Evolutionary conservation across 352 stramenopile genomes (phyloP), one percentile per base, ranked within the genome.

Genomic region (Phytophthora cactorum): DNA sequence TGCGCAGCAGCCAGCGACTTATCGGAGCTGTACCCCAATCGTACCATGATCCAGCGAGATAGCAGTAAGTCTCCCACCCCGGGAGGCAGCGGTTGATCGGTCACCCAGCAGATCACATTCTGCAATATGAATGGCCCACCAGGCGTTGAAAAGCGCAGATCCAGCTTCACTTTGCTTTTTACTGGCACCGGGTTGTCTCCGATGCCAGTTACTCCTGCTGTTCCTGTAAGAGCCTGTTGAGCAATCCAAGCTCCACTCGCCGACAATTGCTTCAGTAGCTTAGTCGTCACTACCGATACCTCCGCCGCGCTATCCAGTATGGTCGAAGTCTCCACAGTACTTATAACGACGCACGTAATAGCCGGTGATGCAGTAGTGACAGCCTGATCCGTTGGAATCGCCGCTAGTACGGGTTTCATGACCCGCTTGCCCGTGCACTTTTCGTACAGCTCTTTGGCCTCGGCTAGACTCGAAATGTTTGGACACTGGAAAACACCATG

Each of bases 71-170:
- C 17, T 22, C 17, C 17, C 17, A 22, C 17, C 17, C 17, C 17
- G 17, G 17, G 17, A 22, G 17, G 17, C 17, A 22, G 17, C 17
- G 17, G 17, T 22, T 22, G 17, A 22, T 22, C 17, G 17, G 17
- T 22, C 17, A 22, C 17, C 17, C 17, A 22, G 17, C 17, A 22
- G 17, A 22, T 22, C 17, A 22, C 17, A 22, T 69, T 59, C 4
- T 38, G 36, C 10, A 69, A 45, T 14, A 64, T 22, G 3, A 69
- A 32, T 1, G 52, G 17, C 1, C 60, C 60, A 31, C 53, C 62
- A 8, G 46, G 54, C 10, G 53, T 64, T 14, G 29, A 64, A 59
- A 70, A 70, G 5, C 38, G 17, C 28, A 70, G 39, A 60, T 65
- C 34, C 2, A 65, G 32, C 25, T 70, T 64, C 9, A 60, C 31